Evolutionary conservation across 2,329 filamentous ascomycete species (phyloP), one percentile per base, ranked within the genome.

Genomic region (Penicillium sp.): DNA sequence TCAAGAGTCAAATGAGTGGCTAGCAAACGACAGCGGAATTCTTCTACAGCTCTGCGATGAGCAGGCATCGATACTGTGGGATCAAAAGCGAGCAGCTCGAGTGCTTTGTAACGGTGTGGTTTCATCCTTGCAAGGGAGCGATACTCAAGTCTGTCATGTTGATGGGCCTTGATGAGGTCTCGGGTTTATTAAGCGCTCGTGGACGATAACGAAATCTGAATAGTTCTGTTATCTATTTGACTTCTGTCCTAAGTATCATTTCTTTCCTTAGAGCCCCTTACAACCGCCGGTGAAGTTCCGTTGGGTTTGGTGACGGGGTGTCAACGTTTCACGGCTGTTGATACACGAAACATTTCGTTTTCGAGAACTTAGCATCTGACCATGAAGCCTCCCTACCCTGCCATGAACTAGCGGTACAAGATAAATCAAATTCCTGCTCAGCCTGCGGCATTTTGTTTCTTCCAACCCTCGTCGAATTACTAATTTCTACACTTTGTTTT

Each of bases 41-140:
- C 25, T 41, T 23, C 41, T 40, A 15, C 17, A 56, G 29, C 41
- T 42, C n/a, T 56, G 41, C n/a, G 7, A 49, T 38, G n/a, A 56
- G 17, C 40, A 46, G 3, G 42, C 12, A 37, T 25, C 27, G 25
- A 13, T 56, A 25, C 29, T 56, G 6, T 37, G 25, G 25, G 49
- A 51, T 33, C 49, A 12, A n/a, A 40, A 29, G 10, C 47, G 8
- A 38, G 23, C 35, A 29, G 21, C 29, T 50, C 19, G 6, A 17
- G 48, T 37, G 12, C 48, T 50, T 41, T 41, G 35, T 42, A 41
- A 41, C 6, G 48, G 48, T 15, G 15, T 35, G 2, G 6, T 35
- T 17, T 17, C 33, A 35, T 6, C 33, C 13, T 17, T 35, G 33
- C 15, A 35, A 7, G 33, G 15, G 0, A 35, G 33, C 33, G 33